Evolutionary conservation across 202 grass and related monocot genomes (phyloP), one percentile per base, ranked within the genome.

Genomic region (Musa balbisiana): DNA sequence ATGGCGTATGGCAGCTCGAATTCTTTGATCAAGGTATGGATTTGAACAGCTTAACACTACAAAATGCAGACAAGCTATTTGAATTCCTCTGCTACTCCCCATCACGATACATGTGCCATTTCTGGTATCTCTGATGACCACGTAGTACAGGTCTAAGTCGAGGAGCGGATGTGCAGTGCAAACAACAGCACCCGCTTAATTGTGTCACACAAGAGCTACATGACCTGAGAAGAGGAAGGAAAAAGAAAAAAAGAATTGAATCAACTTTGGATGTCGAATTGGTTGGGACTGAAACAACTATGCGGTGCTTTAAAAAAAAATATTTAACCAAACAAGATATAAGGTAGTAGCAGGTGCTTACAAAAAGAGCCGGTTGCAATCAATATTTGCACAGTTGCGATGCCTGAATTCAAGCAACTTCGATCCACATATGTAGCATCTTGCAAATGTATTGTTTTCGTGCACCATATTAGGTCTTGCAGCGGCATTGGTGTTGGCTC

Each of bases 291-390:
- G 33, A 43, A 43, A 43, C 33, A 43, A 6, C 33, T 8, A 43
- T 5, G 4, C 33, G 5, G 33, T 43, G 33, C 33, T 43, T 43
- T 1, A 43, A 6, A 43, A 43, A 8, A 43, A 6, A 6, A 0
- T 8, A 68, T 16, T 58, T 63, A 23, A 25, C 11, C 33, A 54
- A 79, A 69, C 64, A 22, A 59, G 10, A 72, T 51, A 70, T 64
- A 63, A 64, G 13, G 53, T 20, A 20, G 55, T 16, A 51, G 49
- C 19, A 77, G 10, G 49, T 24, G 65, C 93, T 53, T 70, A 97
- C 90, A 97, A 81, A 81, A 86, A 97, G 21, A 97, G 90, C 10
- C 80, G 83, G 79, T 97, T 97, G 90, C 93, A 97, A 73, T 97
- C 90, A 22, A 91, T 83, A 82, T 91, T 93, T 52, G 93, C 88